These are phyloP conservation scores for Botrytis deweyae DNA, from an alignment of 2,329 filamentous ascomycete genomes.

Conservation along the genomic window DNA sequence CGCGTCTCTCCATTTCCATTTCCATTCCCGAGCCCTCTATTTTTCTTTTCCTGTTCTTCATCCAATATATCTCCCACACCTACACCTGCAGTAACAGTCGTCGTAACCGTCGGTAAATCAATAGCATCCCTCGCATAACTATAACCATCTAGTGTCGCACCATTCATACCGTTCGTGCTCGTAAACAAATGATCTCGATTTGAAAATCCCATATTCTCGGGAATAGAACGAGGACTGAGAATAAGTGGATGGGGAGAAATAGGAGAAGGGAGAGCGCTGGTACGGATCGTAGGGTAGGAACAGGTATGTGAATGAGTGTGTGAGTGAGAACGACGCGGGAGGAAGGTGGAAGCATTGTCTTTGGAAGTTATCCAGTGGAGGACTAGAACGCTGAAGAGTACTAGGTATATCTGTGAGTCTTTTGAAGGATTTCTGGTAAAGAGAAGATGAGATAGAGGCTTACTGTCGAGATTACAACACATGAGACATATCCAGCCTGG, in stretches of 20 bases:
- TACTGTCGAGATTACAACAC: conserved; percentile 64
- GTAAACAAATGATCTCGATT: neutral
- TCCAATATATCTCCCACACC: neutral
- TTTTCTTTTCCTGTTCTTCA: neutral
- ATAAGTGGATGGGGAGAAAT: neutral
- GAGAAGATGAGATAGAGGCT: conserved; percentile 30
- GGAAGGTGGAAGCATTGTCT: conserved; percentile 38
- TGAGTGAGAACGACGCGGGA: neutral
- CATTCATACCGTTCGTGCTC: too few relatives aligned
- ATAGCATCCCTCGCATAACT: neutral
- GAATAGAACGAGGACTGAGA: neutral
- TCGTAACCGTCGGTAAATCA: neutral
- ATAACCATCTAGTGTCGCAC: neutral
- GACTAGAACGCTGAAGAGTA: conserved; percentile 60
- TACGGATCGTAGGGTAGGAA: neutral
- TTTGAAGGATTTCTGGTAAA: neutral
- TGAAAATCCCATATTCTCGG: neutral
- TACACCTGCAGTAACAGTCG: neutral
- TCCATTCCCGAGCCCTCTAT: neutral
- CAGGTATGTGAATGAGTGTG: neutral
- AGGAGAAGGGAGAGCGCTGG: neutral
- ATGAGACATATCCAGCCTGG: conserved; percentile 65
- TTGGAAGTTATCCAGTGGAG: conserved; percentile 58
- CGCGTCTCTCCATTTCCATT: neutral
- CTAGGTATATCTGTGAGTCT: conserved; percentile 29